Percentiles rank a stretch among this genome's conserved stretches.
Evolutionary conservation across 177 flowering plant genomes (phyloP).

Genomic region (Vitis hybrid): DNA sequence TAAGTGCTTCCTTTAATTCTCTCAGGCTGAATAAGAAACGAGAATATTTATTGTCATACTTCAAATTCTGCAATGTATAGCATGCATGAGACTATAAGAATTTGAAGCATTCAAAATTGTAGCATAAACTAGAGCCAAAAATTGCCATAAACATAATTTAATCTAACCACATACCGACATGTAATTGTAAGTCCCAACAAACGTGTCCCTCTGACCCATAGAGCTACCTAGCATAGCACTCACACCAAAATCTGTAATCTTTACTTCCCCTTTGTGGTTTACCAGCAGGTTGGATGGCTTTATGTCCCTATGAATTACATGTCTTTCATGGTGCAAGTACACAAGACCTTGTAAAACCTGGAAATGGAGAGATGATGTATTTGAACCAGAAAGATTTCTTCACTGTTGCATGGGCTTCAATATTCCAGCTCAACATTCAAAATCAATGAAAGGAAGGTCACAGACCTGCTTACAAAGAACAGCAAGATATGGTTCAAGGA

Average conservation of each 20-base stretch:
- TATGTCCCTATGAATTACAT: slow-evolving; percentile 93
- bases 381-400: background rate
- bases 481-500: slow-evolving; percentile 96
- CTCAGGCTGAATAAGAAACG: slow-evolving; percentile 64
- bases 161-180: slow-evolving; percentile 76
- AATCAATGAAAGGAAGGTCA: background rate
- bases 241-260: slow-evolving; percentile 97
- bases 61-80: background rate
- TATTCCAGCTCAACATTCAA: background rate
- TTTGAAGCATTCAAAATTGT: background rate
- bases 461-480: slow-evolving; percentile 91
- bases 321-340: slow-evolving; percentile 88
- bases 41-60: background rate
- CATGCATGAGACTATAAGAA: background rate
- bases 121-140: background rate
- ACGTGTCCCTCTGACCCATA: slow-evolving; percentile 92
- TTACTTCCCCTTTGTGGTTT: slow-evolving; percentile 94
- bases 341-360: slow-evolving; percentile 93
- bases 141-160: background rate
- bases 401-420: background rate
- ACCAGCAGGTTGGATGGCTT: slow-evolving; percentile 95
- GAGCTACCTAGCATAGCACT: slow-evolving; percentile 93
- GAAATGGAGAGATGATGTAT: background rate
- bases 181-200: slow-evolving; percentile 97
- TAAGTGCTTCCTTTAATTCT: slow-evolving; percentile 84